A percentile compares a stretch with the other conserved stretches of the same genome.
phyloP scores from a whole-genome alignment of 1,139 yeast genomes.

The Candida tropicalis region DNA sequence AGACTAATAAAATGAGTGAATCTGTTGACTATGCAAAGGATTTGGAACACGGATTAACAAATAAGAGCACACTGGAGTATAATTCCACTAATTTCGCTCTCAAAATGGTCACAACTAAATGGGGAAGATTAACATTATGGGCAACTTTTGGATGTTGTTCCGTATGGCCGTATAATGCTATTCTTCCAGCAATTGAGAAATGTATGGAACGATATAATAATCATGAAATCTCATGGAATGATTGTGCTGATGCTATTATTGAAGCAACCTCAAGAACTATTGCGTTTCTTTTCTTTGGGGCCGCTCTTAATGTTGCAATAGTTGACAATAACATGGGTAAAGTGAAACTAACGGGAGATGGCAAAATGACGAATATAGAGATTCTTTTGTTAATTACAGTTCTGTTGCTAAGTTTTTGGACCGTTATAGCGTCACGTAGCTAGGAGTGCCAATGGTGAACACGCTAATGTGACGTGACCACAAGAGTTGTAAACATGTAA shows the following conservation, averaged over 20 bases:
- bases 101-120: neutral
- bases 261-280: neutral
- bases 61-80: no score
- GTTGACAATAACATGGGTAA: neutral
- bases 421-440: no score
- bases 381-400: neutral
- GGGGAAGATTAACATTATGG: slow-evolving; percentile 1
- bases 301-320: neutral
- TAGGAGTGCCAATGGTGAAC: no score
- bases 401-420: neutral
- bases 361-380: neutral
- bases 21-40: no score
- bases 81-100: no score
- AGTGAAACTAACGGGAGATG: no score
- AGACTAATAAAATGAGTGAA: no score
- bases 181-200: neutral
- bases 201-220: neutral
- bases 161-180: neutral
- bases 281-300: neutral
- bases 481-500: no score
- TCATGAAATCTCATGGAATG: neutral
- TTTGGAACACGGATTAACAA: no score
- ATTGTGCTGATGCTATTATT: neutral
- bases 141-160: neutral
- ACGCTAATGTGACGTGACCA: no score